phyloP scores from a whole-genome alignment of 768 basidiomycete genomes.

The Serpula lacrymans region DNA sequence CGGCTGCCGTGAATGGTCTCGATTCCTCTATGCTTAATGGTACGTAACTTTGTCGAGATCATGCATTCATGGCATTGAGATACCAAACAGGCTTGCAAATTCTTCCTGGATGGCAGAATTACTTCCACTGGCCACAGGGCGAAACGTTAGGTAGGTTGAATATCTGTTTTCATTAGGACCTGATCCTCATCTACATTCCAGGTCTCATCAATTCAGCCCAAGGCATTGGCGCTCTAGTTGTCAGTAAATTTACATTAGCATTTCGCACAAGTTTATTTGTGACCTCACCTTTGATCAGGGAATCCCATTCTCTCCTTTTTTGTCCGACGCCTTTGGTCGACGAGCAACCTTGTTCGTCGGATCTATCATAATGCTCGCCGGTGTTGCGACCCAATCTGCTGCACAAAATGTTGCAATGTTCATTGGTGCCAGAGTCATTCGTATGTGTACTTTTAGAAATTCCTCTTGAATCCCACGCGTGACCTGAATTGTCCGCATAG shows the following conservation, averaged over 20 bases:
- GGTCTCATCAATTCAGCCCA: slow-evolving; percentile 67
- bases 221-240: slow-evolving; percentile 50
- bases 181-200: slow-evolving; percentile 22
- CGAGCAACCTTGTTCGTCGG: slow-evolving; percentile 58
- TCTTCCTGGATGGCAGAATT: slow-evolving; percentile 58
- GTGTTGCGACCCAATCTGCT: slow-evolving; percentile 53
- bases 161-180: background rate
- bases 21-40: slow-evolving; percentile 67
- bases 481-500: slow-evolving; percentile 29
- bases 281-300: no score
- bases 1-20: slow-evolving; percentile 62
- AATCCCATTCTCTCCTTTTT: slow-evolving; percentile 58
- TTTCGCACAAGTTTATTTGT: background rate
- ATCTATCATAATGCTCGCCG: slow-evolving; percentile 59
- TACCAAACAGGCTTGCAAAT: slow-evolving; percentile 57
- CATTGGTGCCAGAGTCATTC: slow-evolving; percentile 51
- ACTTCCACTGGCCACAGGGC: slow-evolving; percentile 51
- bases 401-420: slow-evolving; percentile 47
- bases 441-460: background rate
- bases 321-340: slow-evolving; percentile 62
- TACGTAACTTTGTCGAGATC: slow-evolving; percentile 9
- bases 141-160: slow-evolving; percentile 45
- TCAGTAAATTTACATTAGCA: slow-evolving; percentile 13
- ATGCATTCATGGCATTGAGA: slow-evolving; percentile 22
- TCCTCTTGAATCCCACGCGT: background rate